Base-by-base conservation (phyloP, 2,329 filamentous ascomycete species). In the Fusarium sp. region DNA sequence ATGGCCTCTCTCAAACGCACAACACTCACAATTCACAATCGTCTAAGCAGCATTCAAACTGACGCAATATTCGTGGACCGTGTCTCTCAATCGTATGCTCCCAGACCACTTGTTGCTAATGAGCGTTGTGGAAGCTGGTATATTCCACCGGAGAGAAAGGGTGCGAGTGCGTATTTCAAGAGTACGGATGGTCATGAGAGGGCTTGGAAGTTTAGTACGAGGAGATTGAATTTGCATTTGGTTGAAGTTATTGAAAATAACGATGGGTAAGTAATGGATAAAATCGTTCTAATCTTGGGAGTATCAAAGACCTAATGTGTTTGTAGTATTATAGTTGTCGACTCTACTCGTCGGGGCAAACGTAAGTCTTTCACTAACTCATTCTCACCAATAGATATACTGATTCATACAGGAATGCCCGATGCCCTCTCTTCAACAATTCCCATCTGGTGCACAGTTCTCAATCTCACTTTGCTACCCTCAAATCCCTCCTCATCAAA, bases 91-190 rank as follows among this genome's bases (percentile, higher is more conserved):
- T 83, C 85, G 0, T 88, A 85, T 60, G 72, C 41, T 5, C 62
- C 62, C 5, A 83, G 95, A 3, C 93, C 94, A 0, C 83, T 98
- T 3, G 84, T 98, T 16, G 94, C 95, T 30, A 99, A 99, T 77
- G 94, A 98, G 83, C 88, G 96, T 63, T 98, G 96, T 78, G 96
- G 96, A 1, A 95, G 93, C 80, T 99, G 96, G 96, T 98, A 98
- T 78, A 92, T 98, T 27, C 81, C 84, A 34, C 90, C 90, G 0
- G 79, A 79, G 10, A 75, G 76, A 27, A 96, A 95, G 80, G 81
- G 78, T 2, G 92, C 88, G 32, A 94, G 92, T 70, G 93, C 92
- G 32, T 99, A 98, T 81, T 99, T 98, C 82, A 99, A 99, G 85
- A 97, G 93, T 80, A 99, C 96, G 3, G 96, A 99, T 81, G 96